phyloP scores from a whole-genome alignment of 305 asterid species.

The Fraxinus xanthoxyloides region DNA sequence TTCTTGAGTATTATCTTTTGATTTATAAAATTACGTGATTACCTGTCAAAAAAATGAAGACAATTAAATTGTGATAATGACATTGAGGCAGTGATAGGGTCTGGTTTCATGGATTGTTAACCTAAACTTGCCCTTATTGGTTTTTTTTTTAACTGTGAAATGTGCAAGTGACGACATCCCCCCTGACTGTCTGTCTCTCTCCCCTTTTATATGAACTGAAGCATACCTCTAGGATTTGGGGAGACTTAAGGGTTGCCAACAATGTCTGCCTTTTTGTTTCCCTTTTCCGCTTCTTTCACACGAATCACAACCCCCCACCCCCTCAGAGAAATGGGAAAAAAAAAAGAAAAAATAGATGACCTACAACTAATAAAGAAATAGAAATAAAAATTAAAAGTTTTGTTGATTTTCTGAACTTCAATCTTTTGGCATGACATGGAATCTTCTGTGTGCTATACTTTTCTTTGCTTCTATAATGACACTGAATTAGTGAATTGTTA shows the following conservation, averaged over 20 bases:
- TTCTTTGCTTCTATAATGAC: conserved; percentile 13
- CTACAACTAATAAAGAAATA: neutral
- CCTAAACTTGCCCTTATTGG: neutral
- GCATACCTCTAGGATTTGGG: neutral
- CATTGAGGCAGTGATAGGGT: neutral
- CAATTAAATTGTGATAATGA: neutral
- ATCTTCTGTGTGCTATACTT: conserved; percentile 1
- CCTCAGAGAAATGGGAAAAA: neutral
- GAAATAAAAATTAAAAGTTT: neutral
- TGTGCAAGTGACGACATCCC: neutral
- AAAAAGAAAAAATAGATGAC: neutral
- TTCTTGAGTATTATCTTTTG: too few relatives aligned
- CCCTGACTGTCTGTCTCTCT: neutral
- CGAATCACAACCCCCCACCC: neutral
- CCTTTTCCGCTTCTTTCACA: neutral
- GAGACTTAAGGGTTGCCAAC: neutral
- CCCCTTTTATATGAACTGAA: neutral
- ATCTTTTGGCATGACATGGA: neutral
- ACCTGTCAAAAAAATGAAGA: too few relatives aligned
- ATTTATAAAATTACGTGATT: too few relatives aligned
- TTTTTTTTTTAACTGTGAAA: neutral
- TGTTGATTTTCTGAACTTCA: neutral
- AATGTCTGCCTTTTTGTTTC: neutral
- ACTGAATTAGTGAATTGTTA: conserved; percentile 10
- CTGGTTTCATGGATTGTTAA: neutral